These are phyloP conservation scores for Acer campestre DNA, from an alignment of 345 rosid genomes.

Conservation along the genomic window DNA sequence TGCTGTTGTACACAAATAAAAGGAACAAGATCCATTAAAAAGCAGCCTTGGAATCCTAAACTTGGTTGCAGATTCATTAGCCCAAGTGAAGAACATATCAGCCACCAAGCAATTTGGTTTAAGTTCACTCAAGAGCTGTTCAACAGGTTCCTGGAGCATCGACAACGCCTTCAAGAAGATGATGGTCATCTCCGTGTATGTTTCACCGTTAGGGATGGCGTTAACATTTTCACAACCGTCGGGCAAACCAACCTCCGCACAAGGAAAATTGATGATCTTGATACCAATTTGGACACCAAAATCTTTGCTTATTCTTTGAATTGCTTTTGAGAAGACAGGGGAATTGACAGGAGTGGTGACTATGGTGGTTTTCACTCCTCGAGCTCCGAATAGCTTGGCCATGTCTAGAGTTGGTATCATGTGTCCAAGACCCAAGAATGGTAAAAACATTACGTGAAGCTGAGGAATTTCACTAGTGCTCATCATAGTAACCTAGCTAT, in stretches of 20 bases:
- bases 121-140: constrained; percentile 7
- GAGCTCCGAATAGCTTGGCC: constrained; percentile 48
- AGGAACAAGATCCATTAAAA: constrained; percentile 36
- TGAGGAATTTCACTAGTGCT: constrained; percentile 7
- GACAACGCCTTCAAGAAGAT: constrained; percentile 33
- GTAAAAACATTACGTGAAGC: constrained; percentile 47
- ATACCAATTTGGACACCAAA: constrained; percentile 33
- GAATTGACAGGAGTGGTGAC: constrained; percentile 50
- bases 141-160: constrained; percentile 31
- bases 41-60: constrained; percentile 39
- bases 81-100: constrained; percentile 39
- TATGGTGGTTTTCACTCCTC: constrained; percentile 44
- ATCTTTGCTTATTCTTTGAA: constrained; percentile 21
- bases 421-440: constrained; percentile 59
- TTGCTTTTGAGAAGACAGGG: constrained; percentile 27
- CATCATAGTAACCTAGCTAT: no score
- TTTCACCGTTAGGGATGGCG: background rate
- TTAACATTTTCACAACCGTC: constrained; percentile 44
- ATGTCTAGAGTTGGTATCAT: constrained; percentile 52
- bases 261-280: constrained; percentile 41
- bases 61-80: constrained; percentile 37
- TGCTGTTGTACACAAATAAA: constrained; percentile 20
- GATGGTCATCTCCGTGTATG: background rate
- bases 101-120: constrained; percentile 43
- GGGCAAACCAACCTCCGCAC: constrained; percentile 43